Evolutionary conservation across 352 stramenopile species (phyloP), one percentile per base, ranked within the genome.

Genomic region (Phytophthora quininea): DNA sequence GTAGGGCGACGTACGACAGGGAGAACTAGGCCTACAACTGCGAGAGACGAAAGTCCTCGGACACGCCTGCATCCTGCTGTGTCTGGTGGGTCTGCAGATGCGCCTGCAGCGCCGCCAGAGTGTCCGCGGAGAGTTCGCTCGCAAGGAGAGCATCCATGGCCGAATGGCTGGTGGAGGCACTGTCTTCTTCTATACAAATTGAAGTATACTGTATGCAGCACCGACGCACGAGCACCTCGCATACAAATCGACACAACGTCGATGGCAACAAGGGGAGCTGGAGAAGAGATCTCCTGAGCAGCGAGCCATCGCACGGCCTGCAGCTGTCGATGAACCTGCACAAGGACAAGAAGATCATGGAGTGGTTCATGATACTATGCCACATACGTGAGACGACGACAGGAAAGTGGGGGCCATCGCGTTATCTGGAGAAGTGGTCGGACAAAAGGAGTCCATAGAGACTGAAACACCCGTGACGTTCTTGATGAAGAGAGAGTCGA

Each of bases 241-340:
- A 24, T 24, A 24, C 19, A 24, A 24, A 24, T 24, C 0, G 19
- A 24, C 19, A 24, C 19, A 24, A 24, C 19, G 19, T 24, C 19
- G 19, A 24, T 24, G 19, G 19, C 19, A 24, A 24, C 19, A 24
- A 24, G 19, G 19, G 19, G 19, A 24, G 19, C 19, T 24, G 19
- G 19, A 24, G 19, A 24, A 24, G 19, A 24, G 19, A 24, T 24
- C 19, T 24, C 19, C 19, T 24, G 19, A 24, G 19, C 19, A 24
- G 19, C 19, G 19, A 24, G 19, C 19, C 19, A 24, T 68, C 76
- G 14, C 72, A 83, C 42, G 80, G 74, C 9, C 57, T 86, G 19
- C 77, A 89, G 55, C 47, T 89, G 19, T 89, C 77, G 77, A 76
- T 86, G 30, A 85, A 89, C 45, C 46, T 89, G 19, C 74, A 76